Percentiles rank a stretch among this genome's conserved stretches.
Conservation (phyloP, 805 yeast genomes). For the Lipomyces spencermartinsiae region DNA sequence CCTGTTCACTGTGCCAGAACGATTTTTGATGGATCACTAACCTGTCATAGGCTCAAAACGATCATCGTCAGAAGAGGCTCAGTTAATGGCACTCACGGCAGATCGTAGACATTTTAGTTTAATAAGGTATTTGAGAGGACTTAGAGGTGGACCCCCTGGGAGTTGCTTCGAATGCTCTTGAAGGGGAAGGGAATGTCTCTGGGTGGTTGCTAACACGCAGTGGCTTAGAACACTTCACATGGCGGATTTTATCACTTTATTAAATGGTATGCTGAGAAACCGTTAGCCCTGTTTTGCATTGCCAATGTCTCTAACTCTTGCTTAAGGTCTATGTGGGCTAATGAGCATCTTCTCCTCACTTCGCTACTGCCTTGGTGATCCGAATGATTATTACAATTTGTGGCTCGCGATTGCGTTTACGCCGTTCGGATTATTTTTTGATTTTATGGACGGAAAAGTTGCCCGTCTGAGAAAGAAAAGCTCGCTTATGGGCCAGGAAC, state of each 20-base stretch:
- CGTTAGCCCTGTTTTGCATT: neutral
- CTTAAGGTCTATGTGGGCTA: conserved; percentile 78
- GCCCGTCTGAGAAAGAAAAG: conserved; percentile 93
- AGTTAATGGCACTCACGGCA: conserved; percentile 77
- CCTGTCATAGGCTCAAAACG: conserved; percentile 11
- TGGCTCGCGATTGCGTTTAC: conserved; percentile 91
- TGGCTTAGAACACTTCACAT: conserved; percentile 75
- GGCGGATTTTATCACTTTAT: conserved; percentile 94
- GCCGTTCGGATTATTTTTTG: conserved; percentile 90
- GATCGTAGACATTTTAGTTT: conserved; percentile 87
- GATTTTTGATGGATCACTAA: neutral
- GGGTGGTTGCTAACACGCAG: neutral
- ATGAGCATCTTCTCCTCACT: conserved; percentile 86
- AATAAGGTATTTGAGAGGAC: conserved; percentile 50
- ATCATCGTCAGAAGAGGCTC: conserved; percentile 52
- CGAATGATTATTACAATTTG: conserved; percentile 61
- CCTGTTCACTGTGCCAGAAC: neutral
- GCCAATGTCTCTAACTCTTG: too few relatives aligned
- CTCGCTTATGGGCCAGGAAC: conserved; percentile 94
- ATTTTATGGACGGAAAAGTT: conserved; percentile 95
- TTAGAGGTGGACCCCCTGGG: neutral
- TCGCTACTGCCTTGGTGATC: conserved; percentile 70
- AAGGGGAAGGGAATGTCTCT: neutral
- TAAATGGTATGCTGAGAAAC: conserved; percentile 61
- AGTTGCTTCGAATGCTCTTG: neutral